Conservation (phyloP, 192 early-diverging fungal genomes). For the Backusella sp. region DNA sequence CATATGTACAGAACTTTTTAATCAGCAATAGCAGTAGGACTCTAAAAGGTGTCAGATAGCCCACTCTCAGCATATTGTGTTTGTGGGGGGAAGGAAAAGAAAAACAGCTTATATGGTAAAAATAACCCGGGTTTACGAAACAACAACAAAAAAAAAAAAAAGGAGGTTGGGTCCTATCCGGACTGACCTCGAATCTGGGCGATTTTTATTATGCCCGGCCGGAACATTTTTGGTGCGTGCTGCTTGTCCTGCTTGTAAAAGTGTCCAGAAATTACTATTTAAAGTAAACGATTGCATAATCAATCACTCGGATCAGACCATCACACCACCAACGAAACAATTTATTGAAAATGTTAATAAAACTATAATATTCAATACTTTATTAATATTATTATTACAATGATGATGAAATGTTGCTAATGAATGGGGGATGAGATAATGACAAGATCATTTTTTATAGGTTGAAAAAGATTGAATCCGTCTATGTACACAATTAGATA, state of each 20-base stretch:
- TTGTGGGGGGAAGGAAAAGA: not conserved
- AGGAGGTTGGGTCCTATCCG: not conserved
- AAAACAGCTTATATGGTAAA: not conserved
- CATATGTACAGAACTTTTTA: conserved; percentile 2
- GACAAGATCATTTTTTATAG: not conserved
- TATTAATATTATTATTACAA: not conserved
- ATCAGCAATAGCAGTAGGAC: not conserved
- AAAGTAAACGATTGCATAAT: not conserved
- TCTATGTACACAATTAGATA: not conserved
- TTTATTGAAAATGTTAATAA: not conserved
- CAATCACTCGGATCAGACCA: not conserved
- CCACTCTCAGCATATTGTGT: not conserved
- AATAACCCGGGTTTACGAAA: not conserved
- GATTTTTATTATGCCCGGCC: not conserved
- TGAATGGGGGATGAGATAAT: not conserved
- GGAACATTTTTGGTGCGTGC: not conserved
- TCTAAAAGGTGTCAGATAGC: not conserved
- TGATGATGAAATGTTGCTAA: not conserved
- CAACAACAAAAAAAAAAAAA: not conserved
- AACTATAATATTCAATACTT: not conserved
- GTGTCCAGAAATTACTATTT: not conserved
- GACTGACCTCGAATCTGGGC: conserved; percentile 4
- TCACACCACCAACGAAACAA: not conserved
- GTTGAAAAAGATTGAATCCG: not conserved
- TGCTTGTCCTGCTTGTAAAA: not conserved